Evolutionary conservation across 2,329 filamentous ascomycete species (phyloP).

Genomic region (Cladophialophora exuberans): DNA sequence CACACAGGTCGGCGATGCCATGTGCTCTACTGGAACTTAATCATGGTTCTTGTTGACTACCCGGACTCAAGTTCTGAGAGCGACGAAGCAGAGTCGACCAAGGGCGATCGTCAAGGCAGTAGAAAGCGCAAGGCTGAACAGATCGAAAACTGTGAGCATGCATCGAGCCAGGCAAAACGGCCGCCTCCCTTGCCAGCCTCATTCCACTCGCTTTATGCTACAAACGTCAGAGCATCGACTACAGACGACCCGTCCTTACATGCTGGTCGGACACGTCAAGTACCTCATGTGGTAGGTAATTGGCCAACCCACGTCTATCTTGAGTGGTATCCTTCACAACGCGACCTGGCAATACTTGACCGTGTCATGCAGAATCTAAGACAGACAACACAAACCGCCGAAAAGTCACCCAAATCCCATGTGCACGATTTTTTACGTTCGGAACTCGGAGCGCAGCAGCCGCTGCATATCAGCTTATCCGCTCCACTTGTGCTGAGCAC

Average conservation of each 20-base stretch:
- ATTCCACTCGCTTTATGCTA: conserved; percentile 90
- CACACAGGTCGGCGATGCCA: conserved; percentile 7
- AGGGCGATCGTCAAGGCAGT: conserved; percentile 11
- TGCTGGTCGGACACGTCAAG: conserved; percentile 78
- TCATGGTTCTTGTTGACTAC: conserved; percentile 63
- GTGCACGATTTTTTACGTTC: conserved; percentile 69
- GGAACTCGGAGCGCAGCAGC: conserved; percentile 75
- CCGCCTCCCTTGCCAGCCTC: conserved; percentile 63
- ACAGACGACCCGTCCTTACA: conserved; percentile 83
- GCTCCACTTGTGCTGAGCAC: conserved; percentile 75
- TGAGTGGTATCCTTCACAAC: conserved; percentile 69
- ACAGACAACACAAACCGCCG: neutral
- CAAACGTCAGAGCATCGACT: conserved; percentile 74
- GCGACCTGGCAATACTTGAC: conserved; percentile 40
- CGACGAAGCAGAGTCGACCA: conserved; percentile 24
- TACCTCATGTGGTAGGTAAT: conserved; percentile 82
- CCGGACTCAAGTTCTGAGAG: conserved; percentile 50
- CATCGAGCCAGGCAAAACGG: conserved; percentile 19
- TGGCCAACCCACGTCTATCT: conserved; percentile 94
- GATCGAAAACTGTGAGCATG: conserved; percentile 29
- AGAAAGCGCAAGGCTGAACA: conserved; percentile 27
- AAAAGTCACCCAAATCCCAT: neutral
- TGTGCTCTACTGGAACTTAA: conserved; percentile 7
- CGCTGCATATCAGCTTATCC: conserved; percentile 90
- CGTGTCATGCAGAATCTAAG: conserved; percentile 34